Conservation (phyloP, 495 filamentous ascomycete species). For the Penicillium maclennaniae region DNA sequence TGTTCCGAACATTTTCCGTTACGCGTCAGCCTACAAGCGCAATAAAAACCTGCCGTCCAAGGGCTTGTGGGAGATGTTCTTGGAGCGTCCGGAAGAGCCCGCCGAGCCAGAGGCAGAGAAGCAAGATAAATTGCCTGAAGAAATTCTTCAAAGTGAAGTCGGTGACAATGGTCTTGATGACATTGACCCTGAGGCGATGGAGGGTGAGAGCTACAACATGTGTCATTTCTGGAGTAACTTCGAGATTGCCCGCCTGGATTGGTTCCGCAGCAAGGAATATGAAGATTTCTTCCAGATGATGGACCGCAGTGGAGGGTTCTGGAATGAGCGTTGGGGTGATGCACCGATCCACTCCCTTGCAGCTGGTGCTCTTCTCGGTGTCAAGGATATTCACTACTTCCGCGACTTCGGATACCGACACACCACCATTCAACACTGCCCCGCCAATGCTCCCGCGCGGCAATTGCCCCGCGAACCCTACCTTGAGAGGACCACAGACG, state of each 20-base stretch:
- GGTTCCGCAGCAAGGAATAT: constrained; percentile 94
- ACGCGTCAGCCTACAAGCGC: constrained; percentile 98
- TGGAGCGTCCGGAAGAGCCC: constrained; percentile 63
- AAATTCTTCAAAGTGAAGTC: constrained; percentile 74
- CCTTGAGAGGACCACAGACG: constrained; percentile 77
- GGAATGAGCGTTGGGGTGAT: constrained; percentile 99
- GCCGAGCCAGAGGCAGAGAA: constrained; percentile 56
- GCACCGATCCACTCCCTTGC: constrained; percentile 98
- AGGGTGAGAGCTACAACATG: constrained; percentile 98
- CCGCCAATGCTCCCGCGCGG: constrained; percentile 87
- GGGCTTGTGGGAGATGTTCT: constrained; percentile 98
- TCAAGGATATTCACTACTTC: constrained; percentile 95
- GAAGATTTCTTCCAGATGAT: constrained; percentile 99
- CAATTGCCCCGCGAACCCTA: constrained; percentile 80
- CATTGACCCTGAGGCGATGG: constrained; percentile 91
- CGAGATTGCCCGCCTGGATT: constrained; percentile 91
- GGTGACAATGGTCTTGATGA: constrained; percentile 68
- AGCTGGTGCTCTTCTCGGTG: constrained; percentile 78
- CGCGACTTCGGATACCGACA: constrained; percentile 98
- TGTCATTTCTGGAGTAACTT: constrained; percentile 99
- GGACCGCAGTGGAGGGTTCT: constrained; percentile 96
- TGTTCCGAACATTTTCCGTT: constrained; percentile 98
- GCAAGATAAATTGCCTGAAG: constrained; percentile 70
- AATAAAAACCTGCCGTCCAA: constrained; percentile 85
- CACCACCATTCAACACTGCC: constrained; percentile 98